Evolutionary conservation across 2,329 filamentous ascomycete genomes (phyloP).

Genomic region (Blastomyces silverae): DNA sequence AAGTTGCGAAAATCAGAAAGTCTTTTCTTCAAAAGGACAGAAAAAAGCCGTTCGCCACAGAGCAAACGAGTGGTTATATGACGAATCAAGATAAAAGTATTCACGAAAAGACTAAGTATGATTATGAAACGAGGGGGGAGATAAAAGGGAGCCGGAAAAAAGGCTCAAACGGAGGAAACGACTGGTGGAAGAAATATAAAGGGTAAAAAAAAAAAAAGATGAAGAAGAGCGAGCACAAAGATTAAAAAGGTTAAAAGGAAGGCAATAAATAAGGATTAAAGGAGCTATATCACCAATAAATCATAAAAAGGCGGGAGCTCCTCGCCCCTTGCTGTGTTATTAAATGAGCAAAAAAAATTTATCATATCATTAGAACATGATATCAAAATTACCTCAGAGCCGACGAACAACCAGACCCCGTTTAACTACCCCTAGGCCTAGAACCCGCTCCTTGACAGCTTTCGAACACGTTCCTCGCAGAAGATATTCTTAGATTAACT

Average conservation of each 20-base stretch:
- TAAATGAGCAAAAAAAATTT: background rate
- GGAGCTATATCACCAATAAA: no score
- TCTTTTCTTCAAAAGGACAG: no score
- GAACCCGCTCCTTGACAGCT: background rate
- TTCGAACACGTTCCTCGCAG: background rate
- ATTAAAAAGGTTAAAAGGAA: no score
- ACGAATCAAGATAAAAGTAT: background rate
- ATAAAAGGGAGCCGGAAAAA: background rate
- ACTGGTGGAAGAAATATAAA: background rate
- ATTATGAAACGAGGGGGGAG: background rate
- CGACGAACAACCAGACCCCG: background rate
- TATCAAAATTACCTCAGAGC: background rate
- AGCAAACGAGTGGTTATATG: slow-evolving; percentile 5
- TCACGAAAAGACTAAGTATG: background rate
- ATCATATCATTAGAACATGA: background rate
- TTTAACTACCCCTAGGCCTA: background rate
- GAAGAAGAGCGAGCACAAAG: background rate
- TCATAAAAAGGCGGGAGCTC: background rate
- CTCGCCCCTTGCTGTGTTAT: background rate
- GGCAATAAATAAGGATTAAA: background rate
- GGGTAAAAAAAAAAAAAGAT: background rate
- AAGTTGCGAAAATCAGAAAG: no score
- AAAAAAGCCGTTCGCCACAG: slow-evolving; percentile 9
- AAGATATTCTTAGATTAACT: background rate
- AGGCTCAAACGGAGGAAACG: background rate